These are phyloP conservation scores for Diaporthe eres DNA, from an alignment of 2,329 filamentous ascomycete genomes.

Conservation along the genomic window DNA sequence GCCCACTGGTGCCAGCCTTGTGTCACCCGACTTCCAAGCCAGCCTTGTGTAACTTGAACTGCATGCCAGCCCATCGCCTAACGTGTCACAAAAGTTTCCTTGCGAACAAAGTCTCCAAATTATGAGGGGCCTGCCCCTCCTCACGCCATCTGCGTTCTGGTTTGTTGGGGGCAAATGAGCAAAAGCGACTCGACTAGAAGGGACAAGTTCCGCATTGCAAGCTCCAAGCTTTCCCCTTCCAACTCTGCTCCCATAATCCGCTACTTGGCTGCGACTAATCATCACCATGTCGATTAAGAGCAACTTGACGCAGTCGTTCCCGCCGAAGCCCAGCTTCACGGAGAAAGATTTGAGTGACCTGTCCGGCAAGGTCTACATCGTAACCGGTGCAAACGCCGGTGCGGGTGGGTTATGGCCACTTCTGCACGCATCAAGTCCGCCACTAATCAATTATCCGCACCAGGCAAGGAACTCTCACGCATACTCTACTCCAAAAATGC, in stretches of 20 bases:
- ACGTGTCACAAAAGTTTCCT: background rate
- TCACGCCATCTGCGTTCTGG: background rate
- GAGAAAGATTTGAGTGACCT: constrained; percentile 15
- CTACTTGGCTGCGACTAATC: background rate
- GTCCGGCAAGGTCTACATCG: constrained; percentile 49
- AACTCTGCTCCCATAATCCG: background rate
- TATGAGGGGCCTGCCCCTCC: background rate
- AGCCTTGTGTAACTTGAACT: background rate
- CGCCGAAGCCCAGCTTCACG: constrained; percentile 26
- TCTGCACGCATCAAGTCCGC: background rate
- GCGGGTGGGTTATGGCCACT: background rate
- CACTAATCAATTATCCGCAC: constrained; percentile 33
- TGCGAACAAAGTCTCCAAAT: no score
- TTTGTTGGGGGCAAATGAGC: background rate
- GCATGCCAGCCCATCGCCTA: background rate
- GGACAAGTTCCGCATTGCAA: background rate
- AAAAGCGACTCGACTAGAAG: background rate
- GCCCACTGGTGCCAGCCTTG: background rate
- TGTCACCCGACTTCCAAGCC: background rate
- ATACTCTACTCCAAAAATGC: constrained; percentile 64
- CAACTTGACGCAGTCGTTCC: constrained; percentile 17
- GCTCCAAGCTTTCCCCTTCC: background rate
- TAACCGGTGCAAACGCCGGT: constrained; percentile 52
- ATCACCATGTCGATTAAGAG: constrained; percentile 3
- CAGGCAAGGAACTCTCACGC: constrained; percentile 61